Conservation (phyloP, 1,284 basidiomycete genomes). For the Volvariella volvacea region DNA sequence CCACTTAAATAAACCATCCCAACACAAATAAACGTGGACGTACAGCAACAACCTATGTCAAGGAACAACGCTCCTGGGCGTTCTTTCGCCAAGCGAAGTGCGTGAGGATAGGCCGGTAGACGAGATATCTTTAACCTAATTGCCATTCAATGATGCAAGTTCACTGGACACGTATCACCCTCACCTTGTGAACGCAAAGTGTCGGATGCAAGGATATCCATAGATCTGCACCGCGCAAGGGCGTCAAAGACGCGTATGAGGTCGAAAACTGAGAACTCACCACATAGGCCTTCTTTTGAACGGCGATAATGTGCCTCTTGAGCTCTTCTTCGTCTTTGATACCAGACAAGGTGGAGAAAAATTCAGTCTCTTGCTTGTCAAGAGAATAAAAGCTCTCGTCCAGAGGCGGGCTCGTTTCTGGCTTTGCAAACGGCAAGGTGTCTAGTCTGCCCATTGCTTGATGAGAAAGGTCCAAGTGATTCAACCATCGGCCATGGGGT, state of each 20-base stretch:
- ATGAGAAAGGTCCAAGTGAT: constrained; percentile 1
- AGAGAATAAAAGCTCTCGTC: constrained; percentile 18
- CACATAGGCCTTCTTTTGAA: constrained; percentile 39
- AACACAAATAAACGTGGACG: constrained; percentile 13
- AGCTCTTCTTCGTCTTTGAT: constrained; percentile 32
- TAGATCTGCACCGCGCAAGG: constrained; percentile 12
- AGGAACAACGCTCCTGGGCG: constrained; percentile 40
- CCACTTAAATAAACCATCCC: not conserved
- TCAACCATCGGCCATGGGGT: too few relatives aligned
- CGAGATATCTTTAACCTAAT: constrained; percentile 35
- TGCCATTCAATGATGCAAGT: not conserved
- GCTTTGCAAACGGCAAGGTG: constrained; percentile 7
- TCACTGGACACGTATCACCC: constrained; percentile 5
- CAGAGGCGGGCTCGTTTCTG: constrained; percentile 10
- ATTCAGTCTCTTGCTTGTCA: constrained; percentile 21
- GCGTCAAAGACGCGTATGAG: not conserved
- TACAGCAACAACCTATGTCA: constrained; percentile 42
- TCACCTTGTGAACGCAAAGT: constrained; percentile 35
- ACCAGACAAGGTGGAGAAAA: constrained; percentile 33
- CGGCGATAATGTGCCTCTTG: constrained; percentile 35
- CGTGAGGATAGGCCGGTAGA: constrained; percentile 35
- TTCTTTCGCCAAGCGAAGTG: constrained; percentile 30
- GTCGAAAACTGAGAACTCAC: constrained; percentile 16
- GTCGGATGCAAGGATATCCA: constrained; percentile 23
- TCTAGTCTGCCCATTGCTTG: not conserved